Base-by-base conservation (phyloP, 2,329 filamentous ascomycete species). In the Tolypocladium album region DNA sequence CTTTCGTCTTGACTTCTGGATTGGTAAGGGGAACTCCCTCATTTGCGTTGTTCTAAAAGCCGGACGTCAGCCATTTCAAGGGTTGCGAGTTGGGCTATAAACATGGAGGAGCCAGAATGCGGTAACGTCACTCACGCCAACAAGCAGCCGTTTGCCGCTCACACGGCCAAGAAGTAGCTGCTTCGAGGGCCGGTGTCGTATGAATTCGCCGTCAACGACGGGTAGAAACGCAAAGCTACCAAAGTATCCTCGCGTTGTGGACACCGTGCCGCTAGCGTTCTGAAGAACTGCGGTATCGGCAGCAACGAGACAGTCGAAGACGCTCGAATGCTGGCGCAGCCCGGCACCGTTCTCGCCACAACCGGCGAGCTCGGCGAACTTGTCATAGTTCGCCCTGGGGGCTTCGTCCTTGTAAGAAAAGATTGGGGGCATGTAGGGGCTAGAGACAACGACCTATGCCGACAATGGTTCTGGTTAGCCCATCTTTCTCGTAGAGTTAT, bases 341-440 rank as follows among this genome's bases (percentile, higher is more conserved):
- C 31, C 27, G 27, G 34, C 12, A 0, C 55, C 45, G 31, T 11
- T 42, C 15, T 38, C 8, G 27, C 61, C 63, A 63, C 74, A 76
- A 8, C 74, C 74, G 27, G 68, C 70, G 12, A 66, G 63, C 31
- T 70, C 60, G 11, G 69, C 70, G 60, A 76, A 75, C 31, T 65
- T 64, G 27, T 71, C 63, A 61, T 74, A 75, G 27, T 66, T 68
- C 34, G 64, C 60, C 4, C 70, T 71, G 2, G 74, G 70, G 53
- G 63, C 58, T 1, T 64, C 56, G 52, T 68, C 70, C 58, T 74
- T 64, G 60, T 71, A 75, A 0, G 70, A 72, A 66, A 82, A 83
- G 62, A 83, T 79, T 59, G 79, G 78, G 0, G 82, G 80, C 12
- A 82, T 73, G 63, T 81, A 85, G 1, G 82, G 82, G 47, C 73